Conservation (phyloP, 2,329 filamentous ascomycete species). For the Paraphaeosphaeria minitans region DNA sequence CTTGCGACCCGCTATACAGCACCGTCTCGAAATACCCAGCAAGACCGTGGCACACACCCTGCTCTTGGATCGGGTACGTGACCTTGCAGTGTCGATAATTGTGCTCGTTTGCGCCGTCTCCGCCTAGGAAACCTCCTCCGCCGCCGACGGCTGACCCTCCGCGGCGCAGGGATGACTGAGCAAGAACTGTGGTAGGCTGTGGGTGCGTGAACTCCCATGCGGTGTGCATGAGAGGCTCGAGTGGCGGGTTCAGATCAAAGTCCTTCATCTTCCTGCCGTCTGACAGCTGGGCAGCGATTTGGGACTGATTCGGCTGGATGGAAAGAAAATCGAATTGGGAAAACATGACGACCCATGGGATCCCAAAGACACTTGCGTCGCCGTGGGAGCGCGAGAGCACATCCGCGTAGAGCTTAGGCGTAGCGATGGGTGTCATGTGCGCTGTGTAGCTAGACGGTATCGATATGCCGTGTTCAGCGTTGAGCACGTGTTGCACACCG, state of each 20-base stretch:
- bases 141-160: slow-evolving; percentile 70
- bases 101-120: slow-evolving; percentile 86
- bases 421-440: slow-evolving; percentile 88
- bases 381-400: slow-evolving; percentile 65
- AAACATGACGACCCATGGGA: slow-evolving; percentile 92
- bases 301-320: slow-evolving; percentile 48
- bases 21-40: slow-evolving; percentile 96
- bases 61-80: slow-evolving; percentile 76
- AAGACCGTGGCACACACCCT: slow-evolving; percentile 87
- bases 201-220: slow-evolving; percentile 84
- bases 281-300: slow-evolving; percentile 59
- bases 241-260: slow-evolving; percentile 38
- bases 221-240: slow-evolving; percentile 64
- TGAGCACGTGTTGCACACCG: slow-evolving; percentile 90
- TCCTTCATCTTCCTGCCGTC: slow-evolving; percentile 38
- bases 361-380: slow-evolving; percentile 79
- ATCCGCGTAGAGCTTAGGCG: slow-evolving; percentile 84
- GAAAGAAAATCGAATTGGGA: slow-evolving; percentile 88
- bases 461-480: slow-evolving; percentile 80
- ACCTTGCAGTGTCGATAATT: slow-evolving; percentile 81
- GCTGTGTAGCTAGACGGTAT: slow-evolving; percentile 94
- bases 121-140: slow-evolving; percentile 73
- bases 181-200: slow-evolving; percentile 63
- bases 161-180: slow-evolving; percentile 60
- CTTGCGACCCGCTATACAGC: slow-evolving; percentile 68